These are phyloP conservation scores for Penicillium griseofulvum DNA, from an alignment of 2,329 filamentous ascomycete species.

Conservation along the genomic window DNA sequence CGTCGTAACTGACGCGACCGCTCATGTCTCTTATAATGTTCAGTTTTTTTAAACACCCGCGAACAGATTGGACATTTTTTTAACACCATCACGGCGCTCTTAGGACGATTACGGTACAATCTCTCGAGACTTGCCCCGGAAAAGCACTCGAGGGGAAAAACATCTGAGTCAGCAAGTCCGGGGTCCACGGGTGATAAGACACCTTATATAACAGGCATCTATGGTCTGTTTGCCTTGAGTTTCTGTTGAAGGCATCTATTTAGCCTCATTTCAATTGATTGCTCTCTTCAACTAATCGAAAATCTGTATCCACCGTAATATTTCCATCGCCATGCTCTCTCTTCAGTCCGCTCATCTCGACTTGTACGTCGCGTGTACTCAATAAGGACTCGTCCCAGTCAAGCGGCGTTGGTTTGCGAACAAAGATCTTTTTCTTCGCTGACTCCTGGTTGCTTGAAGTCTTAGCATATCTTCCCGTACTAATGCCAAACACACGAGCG, in stretches of 20 bases:
- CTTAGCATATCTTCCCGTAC: neutral
- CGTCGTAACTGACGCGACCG: conserved; percentile 50
- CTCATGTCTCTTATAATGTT: conserved; percentile 56
- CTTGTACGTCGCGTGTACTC: neutral
- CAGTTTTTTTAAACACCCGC: conserved; percentile 55
- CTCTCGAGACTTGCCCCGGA: neutral
- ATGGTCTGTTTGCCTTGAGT: too few relatives aligned
- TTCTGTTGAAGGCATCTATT: too few relatives aligned
- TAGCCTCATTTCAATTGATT: neutral
- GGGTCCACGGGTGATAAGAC: conserved; percentile 2
- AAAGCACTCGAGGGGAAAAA: neutral
- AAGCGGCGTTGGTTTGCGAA: neutral
- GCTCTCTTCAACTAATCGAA: neutral
- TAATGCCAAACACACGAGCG: neutral
- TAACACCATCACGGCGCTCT: conserved; percentile 38
- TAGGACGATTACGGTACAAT: conserved; percentile 1
- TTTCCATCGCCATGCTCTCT: neutral
- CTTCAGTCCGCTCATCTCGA: neutral
- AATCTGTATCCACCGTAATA: neutral
- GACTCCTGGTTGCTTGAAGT: neutral
- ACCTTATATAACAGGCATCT: neutral
- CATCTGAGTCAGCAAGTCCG: neutral
- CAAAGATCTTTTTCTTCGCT: neutral
- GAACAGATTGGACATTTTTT: conserved; percentile 51
- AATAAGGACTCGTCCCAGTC: neutral